Conservation (phyloP, 495 filamentous ascomycete species). For the Neurospora intermedia region DNA sequence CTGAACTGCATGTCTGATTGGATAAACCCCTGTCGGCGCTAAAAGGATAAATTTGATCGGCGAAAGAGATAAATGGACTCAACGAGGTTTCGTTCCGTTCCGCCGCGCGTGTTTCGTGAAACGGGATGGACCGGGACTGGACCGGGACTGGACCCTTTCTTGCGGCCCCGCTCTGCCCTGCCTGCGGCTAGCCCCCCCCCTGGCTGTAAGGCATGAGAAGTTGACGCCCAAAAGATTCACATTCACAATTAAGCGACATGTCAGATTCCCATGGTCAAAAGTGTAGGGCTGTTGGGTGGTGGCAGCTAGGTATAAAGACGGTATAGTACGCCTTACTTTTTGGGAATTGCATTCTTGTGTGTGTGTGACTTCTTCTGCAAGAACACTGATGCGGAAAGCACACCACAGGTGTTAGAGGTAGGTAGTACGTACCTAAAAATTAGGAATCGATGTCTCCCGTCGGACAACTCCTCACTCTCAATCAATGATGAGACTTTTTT, state of each 20-base stretch:
- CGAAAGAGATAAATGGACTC: not conserved
- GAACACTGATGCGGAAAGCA: not conserved
- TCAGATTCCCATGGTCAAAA: not conserved
- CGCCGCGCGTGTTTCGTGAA: not conserved
- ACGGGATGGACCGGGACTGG: not conserved
- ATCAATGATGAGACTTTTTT: not conserved
- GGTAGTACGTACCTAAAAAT: too few species aligned
- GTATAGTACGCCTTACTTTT: not conserved
- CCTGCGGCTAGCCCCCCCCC: not conserved
- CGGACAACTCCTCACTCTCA: not conserved
- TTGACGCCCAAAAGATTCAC: not conserved
- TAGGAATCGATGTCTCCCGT: too few species aligned
- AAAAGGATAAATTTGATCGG: too few species aligned
- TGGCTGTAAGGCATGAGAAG: not conserved
- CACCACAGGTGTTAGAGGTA: too few species aligned
- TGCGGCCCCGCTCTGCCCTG: not conserved
- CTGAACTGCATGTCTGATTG: too few species aligned
- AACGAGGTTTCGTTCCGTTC: not conserved
- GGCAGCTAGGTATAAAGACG: not conserved
- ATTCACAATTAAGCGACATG: not conserved
- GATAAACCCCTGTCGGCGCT: too few species aligned
- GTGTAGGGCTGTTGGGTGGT: not conserved
- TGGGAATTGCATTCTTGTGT: not conserved
- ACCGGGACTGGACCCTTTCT: not conserved
- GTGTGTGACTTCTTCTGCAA: not conserved